Conservation (phyloP, 345 rosid species). For the Ricinus communis region DNA sequence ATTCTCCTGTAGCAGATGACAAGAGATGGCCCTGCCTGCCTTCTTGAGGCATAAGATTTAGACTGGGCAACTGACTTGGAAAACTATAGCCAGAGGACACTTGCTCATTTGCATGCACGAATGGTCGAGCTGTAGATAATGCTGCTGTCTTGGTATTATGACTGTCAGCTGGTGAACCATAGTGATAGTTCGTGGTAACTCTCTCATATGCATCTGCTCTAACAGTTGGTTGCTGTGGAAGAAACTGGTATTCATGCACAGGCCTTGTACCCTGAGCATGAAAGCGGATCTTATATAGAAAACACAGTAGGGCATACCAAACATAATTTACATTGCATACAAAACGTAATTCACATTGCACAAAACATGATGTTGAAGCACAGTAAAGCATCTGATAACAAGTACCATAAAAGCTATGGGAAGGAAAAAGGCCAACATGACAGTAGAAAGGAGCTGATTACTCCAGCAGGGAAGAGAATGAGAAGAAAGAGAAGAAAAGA, state of each 20-base stretch:
- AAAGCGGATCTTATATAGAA: conserved; percentile 3
- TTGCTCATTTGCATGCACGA: conserved; percentile 39
- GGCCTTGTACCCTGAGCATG: conserved; percentile 50
- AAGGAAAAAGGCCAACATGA: not conserved
- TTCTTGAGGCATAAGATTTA: conserved; percentile 68
- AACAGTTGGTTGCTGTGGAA: conserved; percentile 77
- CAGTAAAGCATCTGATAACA: not conserved
- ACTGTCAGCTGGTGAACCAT: conserved; percentile 44
- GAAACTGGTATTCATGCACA: conserved; percentile 82
- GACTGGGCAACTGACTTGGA: conserved; percentile 53
- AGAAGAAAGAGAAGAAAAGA: not conserved
- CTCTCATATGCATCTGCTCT: conserved; percentile 55
- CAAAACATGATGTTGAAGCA: not conserved
- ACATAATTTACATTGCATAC: not conserved
- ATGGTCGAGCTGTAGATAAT: conserved; percentile 31
- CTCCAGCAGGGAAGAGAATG: not conserved
- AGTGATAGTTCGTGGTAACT: conserved; percentile 44
- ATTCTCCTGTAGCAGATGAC: conserved; percentile 45
- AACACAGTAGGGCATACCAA: not conserved
- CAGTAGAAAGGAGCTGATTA: not conserved
- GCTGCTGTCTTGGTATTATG: conserved; percentile 42
- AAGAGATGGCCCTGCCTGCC: conserved; percentile 50
- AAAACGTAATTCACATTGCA: not conserved
- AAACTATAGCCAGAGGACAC: conserved; percentile 44
- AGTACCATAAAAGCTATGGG: not conserved